Percentiles rank a stretch among this genome's conserved stretches.
These are phyloP conservation scores for Cladophialophora immunda DNA, from an alignment of 2,329 filamentous ascomycete species.

Conservation along the genomic window DNA sequence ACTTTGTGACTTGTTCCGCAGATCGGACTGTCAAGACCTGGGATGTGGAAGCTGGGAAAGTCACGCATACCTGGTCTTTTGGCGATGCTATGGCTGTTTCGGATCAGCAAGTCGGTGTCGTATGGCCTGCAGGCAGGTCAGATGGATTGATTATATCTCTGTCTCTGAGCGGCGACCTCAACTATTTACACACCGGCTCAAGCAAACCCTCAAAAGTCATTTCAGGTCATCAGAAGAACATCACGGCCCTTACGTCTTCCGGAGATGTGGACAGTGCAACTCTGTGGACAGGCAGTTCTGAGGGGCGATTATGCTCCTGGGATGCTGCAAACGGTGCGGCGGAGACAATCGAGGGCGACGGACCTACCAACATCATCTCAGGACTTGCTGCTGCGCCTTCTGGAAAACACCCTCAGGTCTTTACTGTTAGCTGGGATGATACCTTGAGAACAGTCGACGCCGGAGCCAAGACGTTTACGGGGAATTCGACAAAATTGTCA, in stretches of 20 bases:
- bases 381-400: constrained; percentile 68
- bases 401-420: constrained; percentile 65
- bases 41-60: constrained; percentile 83
- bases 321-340: constrained; percentile 75
- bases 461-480: constrained; percentile 77
- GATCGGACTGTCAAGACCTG: constrained; percentile 95
- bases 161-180: constrained; percentile 86
- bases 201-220: constrained; percentile 74
- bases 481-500: constrained; percentile 70
- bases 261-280: constrained; percentile 60
- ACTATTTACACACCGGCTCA: constrained; percentile 80
- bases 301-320: constrained; percentile 87
- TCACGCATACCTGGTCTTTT: constrained; percentile 83
- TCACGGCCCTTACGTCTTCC: constrained; percentile 76
- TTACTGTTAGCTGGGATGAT: constrained; percentile 94
- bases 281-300: constrained; percentile 89
- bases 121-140: constrained; percentile 81
- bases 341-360: constrained; percentile 76
- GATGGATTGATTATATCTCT: constrained; percentile 92
- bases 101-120: constrained; percentile 93
- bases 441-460: constrained; percentile 81
- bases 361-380: constrained; percentile 85
- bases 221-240: constrained; percentile 88
- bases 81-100: constrained; percentile 75
- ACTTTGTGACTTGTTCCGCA: constrained; percentile 88